Evolutionary conservation across 2,329 filamentous ascomycete species (phyloP).

Genomic region (Epicoccum nigrum): DNA sequence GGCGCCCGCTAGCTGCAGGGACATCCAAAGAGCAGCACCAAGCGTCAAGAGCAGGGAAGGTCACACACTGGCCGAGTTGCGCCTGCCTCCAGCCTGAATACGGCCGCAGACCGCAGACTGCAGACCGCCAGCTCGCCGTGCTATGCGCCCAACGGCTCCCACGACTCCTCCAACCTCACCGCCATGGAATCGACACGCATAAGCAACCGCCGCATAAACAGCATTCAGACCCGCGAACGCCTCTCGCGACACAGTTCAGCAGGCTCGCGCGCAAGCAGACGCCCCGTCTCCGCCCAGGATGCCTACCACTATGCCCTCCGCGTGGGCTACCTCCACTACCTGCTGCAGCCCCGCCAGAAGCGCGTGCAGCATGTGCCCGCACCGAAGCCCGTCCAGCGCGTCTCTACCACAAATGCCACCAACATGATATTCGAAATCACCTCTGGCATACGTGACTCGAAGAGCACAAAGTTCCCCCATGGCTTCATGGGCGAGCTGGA

Average conservation of each 20-base stretch:
- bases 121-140: slow-evolving; percentile 18
- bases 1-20: background rate
- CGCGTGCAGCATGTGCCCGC: slow-evolving; percentile 80
- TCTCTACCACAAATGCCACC: slow-evolving; percentile 76
- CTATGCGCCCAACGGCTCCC: slow-evolving; percentile 35
- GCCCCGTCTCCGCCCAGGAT: slow-evolving; percentile 66
- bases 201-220: slow-evolving; percentile 51
- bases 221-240: slow-evolving; percentile 49
- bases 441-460: slow-evolving; percentile 67
- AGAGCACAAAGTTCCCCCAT: slow-evolving; percentile 73
- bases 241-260: slow-evolving; percentile 46
- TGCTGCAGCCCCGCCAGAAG: slow-evolving; percentile 88
- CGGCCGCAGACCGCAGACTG: slow-evolving; percentile 19
- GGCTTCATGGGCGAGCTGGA: slow-evolving; percentile 73
- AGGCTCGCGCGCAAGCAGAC: slow-evolving; percentile 41
- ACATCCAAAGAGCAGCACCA: background rate
- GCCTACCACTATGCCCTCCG: slow-evolving; percentile 91
- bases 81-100: slow-evolving; percentile 10
- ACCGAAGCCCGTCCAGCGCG: slow-evolving; percentile 68
- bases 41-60: slow-evolving; percentile 22
- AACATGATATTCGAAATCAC: slow-evolving; percentile 83
- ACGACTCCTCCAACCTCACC: background rate
- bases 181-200: slow-evolving; percentile 41
- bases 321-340: slow-evolving; percentile 88
- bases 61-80: slow-evolving; percentile 24